These are phyloP conservation scores for Nitzschia sp. DNA, from an alignment of 108 stramenopile genomes.

Conservation along the genomic window DNA sequence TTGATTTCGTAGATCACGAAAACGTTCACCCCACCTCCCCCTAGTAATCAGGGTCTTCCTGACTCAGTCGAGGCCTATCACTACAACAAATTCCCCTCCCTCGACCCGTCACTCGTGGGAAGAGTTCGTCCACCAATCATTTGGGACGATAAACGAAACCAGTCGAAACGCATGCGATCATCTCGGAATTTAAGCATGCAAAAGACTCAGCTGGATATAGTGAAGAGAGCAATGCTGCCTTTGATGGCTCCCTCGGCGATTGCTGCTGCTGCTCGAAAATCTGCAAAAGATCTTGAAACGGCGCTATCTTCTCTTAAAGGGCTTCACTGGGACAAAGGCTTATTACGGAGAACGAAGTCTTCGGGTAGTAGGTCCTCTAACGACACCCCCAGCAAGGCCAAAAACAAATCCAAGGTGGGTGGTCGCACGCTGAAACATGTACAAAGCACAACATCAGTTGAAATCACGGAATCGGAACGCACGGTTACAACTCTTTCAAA, in stretches of 20 bases:
- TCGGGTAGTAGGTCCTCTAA: background rate
- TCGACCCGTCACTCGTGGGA: slow-evolving; percentile 38
- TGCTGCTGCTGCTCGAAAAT: slow-evolving; percentile 9
- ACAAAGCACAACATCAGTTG: background rate
- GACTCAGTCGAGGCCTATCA: slow-evolving; percentile 36
- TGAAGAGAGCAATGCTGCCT: slow-evolving; percentile 21
- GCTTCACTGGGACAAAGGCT: background rate
- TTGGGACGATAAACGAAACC: slow-evolving; percentile 20
- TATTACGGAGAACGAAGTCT: background rate
- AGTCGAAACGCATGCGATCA: background rate
- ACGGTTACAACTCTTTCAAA: slow-evolving; percentile 20
- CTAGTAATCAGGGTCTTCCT: slow-evolving; percentile 53
- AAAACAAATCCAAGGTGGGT: background rate
- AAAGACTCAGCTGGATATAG: slow-evolving; percentile 26
- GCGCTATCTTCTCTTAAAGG: slow-evolving; percentile 15
- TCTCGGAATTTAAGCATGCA: background rate
- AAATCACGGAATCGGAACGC: slow-evolving; percentile 7
- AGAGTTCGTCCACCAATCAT: slow-evolving; percentile 35
- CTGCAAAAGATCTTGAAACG: slow-evolving; percentile 31
- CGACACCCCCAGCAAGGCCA: background rate
- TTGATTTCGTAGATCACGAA: slow-evolving; percentile 27
- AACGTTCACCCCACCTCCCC: slow-evolving; percentile 54
- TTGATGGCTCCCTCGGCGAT: slow-evolving; percentile 17
- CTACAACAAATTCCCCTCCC: slow-evolving; percentile 48
- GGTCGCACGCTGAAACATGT: background rate